A percentile compares a stretch with the other conserved stretches of the same genome.
These are phyloP conservation scores for Chaetomium sp. DNA, from an alignment of 2,329 filamentous ascomycete genomes.

Conservation along the genomic window DNA sequence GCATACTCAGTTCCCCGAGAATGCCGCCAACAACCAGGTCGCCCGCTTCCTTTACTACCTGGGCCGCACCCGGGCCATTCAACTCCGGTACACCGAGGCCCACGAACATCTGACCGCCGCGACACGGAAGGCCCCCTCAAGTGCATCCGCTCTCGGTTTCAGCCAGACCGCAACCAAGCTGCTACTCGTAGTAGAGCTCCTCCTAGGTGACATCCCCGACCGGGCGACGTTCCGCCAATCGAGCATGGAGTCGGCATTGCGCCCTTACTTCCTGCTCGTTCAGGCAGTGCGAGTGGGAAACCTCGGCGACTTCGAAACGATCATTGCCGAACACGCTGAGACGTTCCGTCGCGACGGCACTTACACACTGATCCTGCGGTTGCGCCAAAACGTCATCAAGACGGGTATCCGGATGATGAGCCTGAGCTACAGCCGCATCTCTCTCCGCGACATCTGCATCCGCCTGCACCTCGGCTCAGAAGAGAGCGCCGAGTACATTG, in stretches of 20 bases:
- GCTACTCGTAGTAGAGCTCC: slow-evolving; percentile 87
- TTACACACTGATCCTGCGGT: slow-evolving; percentile 87
- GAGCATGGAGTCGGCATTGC: slow-evolving; percentile 76
- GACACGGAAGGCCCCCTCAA: slow-evolving; percentile 90
- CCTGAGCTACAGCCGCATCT: slow-evolving; percentile 94
- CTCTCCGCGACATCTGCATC: slow-evolving; percentile 93
- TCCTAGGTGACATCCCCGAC: slow-evolving; percentile 98
- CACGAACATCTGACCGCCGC: slow-evolving; percentile 91
- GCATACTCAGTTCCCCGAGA: slow-evolving; percentile 90
- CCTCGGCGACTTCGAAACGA: slow-evolving; percentile 83
- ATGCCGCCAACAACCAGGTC: slow-evolving; percentile 96
- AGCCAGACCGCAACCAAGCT: slow-evolving; percentile 95
- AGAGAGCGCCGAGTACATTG: slow-evolving; percentile 98
- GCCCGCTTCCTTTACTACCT: slow-evolving; percentile 97
- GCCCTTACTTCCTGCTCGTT: slow-evolving; percentile 89
- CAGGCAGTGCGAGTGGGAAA: slow-evolving; percentile 96
- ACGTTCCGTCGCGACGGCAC: slow-evolving; percentile 90
- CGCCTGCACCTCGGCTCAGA: slow-evolving; percentile 89
- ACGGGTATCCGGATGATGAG: slow-evolving; percentile 99
- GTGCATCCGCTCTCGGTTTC: slow-evolving; percentile 83
- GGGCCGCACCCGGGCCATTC: slow-evolving; percentile 90
- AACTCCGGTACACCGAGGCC: slow-evolving; percentile 93
- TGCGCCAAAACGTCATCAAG: slow-evolving; percentile 98
- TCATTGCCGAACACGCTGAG: slow-evolving; percentile 72
- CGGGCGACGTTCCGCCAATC: slow-evolving; percentile 89